A percentile compares a stretch with the other conserved stretches of the same genome.
Conservation (phyloP, 306 rosid genomes). For the Fragaria ananassa region DNA sequence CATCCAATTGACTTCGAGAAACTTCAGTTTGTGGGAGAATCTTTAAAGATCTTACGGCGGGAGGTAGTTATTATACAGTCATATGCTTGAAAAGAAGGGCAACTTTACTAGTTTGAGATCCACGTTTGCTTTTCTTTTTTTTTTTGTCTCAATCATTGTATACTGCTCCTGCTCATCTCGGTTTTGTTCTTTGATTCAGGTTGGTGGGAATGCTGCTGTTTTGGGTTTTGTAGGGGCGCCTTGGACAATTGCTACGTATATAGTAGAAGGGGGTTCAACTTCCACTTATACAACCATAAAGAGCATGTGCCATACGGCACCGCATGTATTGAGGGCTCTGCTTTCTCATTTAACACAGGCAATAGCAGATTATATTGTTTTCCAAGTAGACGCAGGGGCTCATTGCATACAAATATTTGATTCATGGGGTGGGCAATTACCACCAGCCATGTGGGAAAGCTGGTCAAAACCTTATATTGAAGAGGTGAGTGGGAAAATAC, state of each 20-base stretch:
- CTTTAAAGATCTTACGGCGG: conserved; percentile 61
- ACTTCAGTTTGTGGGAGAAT: conserved; percentile 81
- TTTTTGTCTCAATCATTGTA: not conserved
- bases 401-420: conserved; percentile 97
- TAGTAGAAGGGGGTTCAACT: conserved; percentile 95
- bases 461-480: conserved; percentile 96
- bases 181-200: conserved; percentile 44
- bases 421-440: conserved; percentile 99
- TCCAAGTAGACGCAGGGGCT: conserved; percentile 91
- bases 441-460: conserved; percentile 89
- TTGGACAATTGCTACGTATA: conserved; percentile 95
- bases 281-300: conserved; percentile 82
- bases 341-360: conserved; percentile 86
- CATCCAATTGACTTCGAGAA: conserved; percentile 81
- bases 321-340: conserved; percentile 72
- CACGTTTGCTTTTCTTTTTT: not conserved
- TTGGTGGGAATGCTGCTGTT: conserved; percentile 76
- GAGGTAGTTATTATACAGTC: conserved; percentile 50
- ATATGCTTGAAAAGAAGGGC: conserved; percentile 13
- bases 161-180: not conserved
- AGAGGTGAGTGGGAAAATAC: conserved; percentile 48
- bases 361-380: conserved; percentile 76
- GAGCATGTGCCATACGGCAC: conserved; percentile 95
- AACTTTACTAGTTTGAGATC: not conserved
- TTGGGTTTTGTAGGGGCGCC: conserved; percentile 99